Base-by-base conservation (phyloP, 2,329 filamentous ascomycete species). In the Penicillium sp. region DNA sequence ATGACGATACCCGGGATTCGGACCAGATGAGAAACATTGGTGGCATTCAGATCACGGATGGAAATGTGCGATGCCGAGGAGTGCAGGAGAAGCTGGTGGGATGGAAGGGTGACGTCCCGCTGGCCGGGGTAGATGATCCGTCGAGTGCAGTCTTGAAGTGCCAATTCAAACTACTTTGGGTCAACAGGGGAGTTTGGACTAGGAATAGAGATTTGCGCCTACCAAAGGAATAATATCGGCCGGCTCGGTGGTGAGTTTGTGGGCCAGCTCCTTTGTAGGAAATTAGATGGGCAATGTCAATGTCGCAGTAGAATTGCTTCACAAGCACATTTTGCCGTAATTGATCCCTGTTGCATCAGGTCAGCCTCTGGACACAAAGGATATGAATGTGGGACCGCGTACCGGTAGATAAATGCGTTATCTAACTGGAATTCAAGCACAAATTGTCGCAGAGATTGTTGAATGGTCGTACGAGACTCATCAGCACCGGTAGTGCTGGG, bases 1-100 rank as follows among this genome's bases (percentile, higher is more conserved):
- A 98, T 98, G 49, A 98, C 89, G 55, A 98, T 98, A 41, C 93
- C 94, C 0, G 93, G 93, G 47, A 98, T 95, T 46, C 91, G 83
- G 31, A 98, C 91, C n/a, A 98, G 84, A 58, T 89, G 85, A 4
- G 91, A 89, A 57, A 98, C 94, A 54, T 89, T 91, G 53, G 87
- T 85, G 7, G 93, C 94, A 60, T 94, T 93, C 31, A 98, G 80
- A 57, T 96, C 89, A 55, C 93, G 86, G 60, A 98, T 97, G 0
- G 91, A 93, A 24, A 90, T 89, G 67, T 94, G 84, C 42, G 91
- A 85, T 55, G 89, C 89, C 48, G 84, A 87, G 42, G 93, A 97
- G 70, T 97, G 90, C 40, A 98, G 82, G 46, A 98, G 86, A 24
- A 98, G 82, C 69, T 98, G 93, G 68, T 97, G 91, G 60, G 94